These are phyloP conservation scores for Pythium vanterpoolii DNA, from an alignment of 352 stramenopile species.

Conservation along the genomic window DNA sequence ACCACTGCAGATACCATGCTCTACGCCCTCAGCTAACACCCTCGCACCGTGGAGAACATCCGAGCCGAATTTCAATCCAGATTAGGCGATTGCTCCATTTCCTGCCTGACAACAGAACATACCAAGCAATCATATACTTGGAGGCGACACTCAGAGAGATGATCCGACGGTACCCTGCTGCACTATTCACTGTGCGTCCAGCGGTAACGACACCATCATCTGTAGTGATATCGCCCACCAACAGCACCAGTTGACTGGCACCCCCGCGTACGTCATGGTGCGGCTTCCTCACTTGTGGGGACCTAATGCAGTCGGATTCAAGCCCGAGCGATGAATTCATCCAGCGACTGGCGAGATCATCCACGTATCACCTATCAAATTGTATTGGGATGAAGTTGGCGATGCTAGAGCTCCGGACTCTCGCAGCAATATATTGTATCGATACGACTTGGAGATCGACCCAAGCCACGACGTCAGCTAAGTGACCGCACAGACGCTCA, in stretches of 20 bases:
- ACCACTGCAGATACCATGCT: slow-evolving; percentile 73
- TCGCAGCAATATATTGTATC: slow-evolving; percentile 6
- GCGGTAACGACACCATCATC: slow-evolving; percentile 50
- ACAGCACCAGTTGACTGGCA: slow-evolving; percentile 18
- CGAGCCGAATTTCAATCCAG: slow-evolving; percentile 33
- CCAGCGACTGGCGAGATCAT: neutral
- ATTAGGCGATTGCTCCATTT: neutral
- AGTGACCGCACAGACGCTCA: neutral
- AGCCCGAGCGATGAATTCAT: slow-evolving; percentile 56
- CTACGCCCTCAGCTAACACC: slow-evolving; percentile 61
- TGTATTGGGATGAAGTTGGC: slow-evolving; percentile 45
- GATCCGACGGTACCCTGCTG: slow-evolving; percentile 56
- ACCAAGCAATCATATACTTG: slow-evolving; percentile 48
- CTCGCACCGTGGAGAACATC: slow-evolving; percentile 40
- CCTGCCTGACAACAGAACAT: slow-evolving; percentile 48
- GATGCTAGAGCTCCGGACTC: slow-evolving; percentile 36
- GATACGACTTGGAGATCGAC: slow-evolving; percentile 12
- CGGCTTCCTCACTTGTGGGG: slow-evolving; percentile 37
- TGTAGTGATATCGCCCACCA: slow-evolving; percentile 26
- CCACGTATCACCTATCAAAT: slow-evolving; percentile 22
- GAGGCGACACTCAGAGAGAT: slow-evolving; percentile 57
- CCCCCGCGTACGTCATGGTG: slow-evolving; percentile 27
- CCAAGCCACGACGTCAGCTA: neutral
- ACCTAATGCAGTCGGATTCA: slow-evolving; percentile 46
- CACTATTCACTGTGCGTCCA: slow-evolving; percentile 53